Base-by-base conservation (phyloP, 2,329 filamentous ascomycete species). In the Diaporthe citri region DNA sequence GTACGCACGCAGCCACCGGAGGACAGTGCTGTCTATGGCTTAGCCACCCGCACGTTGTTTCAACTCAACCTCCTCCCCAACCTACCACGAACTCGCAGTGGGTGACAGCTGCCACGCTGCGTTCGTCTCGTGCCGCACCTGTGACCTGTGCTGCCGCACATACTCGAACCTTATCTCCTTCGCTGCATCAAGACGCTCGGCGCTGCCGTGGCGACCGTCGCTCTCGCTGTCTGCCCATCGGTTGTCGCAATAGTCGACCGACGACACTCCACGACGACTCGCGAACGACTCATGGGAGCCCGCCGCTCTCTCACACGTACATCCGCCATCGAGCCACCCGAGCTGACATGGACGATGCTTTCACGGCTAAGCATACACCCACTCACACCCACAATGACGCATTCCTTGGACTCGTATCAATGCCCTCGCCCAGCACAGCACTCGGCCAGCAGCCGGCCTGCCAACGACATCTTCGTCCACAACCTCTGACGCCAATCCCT, bases 81-180 rank as follows among this genome's bases (percentile, higher is more conserved):
- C 46, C 64, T 69, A 34, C 22, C 31, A 55, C 48, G 22, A 36
- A 48, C 48, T 69, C 46, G 46, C 46, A 39, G n/a, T 69, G 64
- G 48, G 64, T 55, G 64, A 69, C 48, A 69, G 64, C 64, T 69
- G 64, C 64, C 48, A 69, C 64, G 64, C 64, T 55, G 64, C 34
- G 64, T 69, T 69, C 64, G 64, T 69, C 64, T 69, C 64, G 64
- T 69, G 48, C 6, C 48, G 25, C 28, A 69, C 64, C 46, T 55
- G 64, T 69, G 64, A 55, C 64, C 46, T 41, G 48, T 69, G 64
- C 64, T 69, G 64, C 64, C 64, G 34, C 64, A 69, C 36, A n/a
- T 55, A 22, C 64, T 41, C 48, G 48, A 69, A 69, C 64, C 46
- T 67, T 67, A 67, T 39, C 64, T 67, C 15, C 46, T 28, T 12